phyloP scores from a whole-genome alignment of 2,329 filamentous ascomycete genomes.

The Pseudogymnoascus sp. region DNA sequence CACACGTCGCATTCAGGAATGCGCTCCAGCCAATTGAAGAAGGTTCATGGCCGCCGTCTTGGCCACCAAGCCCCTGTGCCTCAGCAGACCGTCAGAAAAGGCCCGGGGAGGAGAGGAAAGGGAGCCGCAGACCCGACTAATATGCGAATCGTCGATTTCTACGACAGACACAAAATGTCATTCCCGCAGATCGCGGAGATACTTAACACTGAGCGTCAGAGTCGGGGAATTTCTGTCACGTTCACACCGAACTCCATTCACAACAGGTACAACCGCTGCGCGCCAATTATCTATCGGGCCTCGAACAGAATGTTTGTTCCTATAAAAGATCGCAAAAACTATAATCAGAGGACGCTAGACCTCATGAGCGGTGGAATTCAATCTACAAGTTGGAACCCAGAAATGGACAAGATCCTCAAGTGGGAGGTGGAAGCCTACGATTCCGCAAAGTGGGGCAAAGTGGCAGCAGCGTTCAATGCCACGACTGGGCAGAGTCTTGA shows the following conservation, averaged over 20 bases:
- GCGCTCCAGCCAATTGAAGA: neutral
- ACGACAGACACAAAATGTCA: slow-evolving; percentile 17
- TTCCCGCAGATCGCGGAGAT: slow-evolving; percentile 21
- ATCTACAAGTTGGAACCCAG: slow-evolving; percentile 15
- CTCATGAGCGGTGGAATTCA: neutral
- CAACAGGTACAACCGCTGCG: slow-evolving; percentile 27
- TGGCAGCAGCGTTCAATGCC: slow-evolving; percentile 17
- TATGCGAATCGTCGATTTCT: slow-evolving; percentile 25
- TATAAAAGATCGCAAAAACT: slow-evolving; percentile 17
- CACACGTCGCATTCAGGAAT: neutral
- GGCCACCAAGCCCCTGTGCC: too few species aligned
- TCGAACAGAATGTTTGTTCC: slow-evolving; percentile 22
- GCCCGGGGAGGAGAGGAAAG: neutral
- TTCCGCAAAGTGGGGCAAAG: slow-evolving; percentile 18
- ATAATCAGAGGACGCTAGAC: slow-evolving; percentile 1
- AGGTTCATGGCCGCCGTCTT: too few species aligned
- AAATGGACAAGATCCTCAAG: slow-evolving; percentile 17
- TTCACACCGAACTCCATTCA: slow-evolving; percentile 22
- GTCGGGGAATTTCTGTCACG: slow-evolving; percentile 15
- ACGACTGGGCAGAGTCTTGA: slow-evolving; percentile 15
- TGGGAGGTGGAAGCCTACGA: slow-evolving; percentile 12
- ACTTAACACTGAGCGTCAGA: slow-evolving; percentile 21
- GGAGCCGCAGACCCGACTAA: slow-evolving; percentile 29
- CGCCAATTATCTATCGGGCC: slow-evolving; percentile 25
- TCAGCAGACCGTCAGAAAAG: neutral